Evolutionary conservation across 1,139 yeast genomes (phyloP).

Genomic region (Kurtzmaniella natalensis): DNA sequence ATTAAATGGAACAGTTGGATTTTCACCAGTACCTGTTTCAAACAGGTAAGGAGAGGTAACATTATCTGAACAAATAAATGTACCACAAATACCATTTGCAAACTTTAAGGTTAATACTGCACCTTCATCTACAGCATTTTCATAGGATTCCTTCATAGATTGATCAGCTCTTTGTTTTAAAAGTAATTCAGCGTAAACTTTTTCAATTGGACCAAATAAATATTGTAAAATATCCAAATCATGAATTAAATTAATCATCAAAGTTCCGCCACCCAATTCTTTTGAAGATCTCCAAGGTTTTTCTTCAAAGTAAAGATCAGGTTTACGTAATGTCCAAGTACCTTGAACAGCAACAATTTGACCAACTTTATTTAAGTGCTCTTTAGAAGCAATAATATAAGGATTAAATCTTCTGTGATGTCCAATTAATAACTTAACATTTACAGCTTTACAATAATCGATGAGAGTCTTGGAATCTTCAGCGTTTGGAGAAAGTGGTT

Average conservation of each 20-base stretch:
- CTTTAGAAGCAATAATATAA: conserved; percentile 32
- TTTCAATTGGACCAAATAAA: conserved; percentile 35
- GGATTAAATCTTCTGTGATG: conserved; percentile 45
- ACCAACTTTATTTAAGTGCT: conserved; percentile 26
- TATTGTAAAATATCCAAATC: conserved; percentile 41
- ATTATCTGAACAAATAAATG: conserved; percentile 40
- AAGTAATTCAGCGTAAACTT: conserved; percentile 36
- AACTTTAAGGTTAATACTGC: conserved; percentile 37
- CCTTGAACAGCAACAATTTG: conserved; percentile 37
- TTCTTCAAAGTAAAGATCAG: conserved; percentile 30
- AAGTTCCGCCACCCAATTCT: conserved; percentile 36
- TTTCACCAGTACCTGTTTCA: conserved; percentile 42
- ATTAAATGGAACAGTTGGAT: conserved; percentile 35
- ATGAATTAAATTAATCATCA: conserved; percentile 38
- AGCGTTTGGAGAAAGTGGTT: conserved; percentile 37
- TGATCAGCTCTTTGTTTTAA: conserved; percentile 23
- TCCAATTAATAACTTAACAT: conserved; percentile 35
- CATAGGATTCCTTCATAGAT: conserved; percentile 11
- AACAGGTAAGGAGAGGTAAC: conserved; percentile 40
- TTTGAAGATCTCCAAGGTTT: conserved; percentile 38
- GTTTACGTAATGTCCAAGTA: conserved; percentile 37
- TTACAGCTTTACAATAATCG: conserved; percentile 19
- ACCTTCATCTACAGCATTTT: conserved; percentile 36
- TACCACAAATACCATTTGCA: conserved; percentile 36
- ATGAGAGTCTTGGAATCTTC: conserved; percentile 32